Evolutionary conservation across 2,329 filamentous ascomycete genomes (phyloP), one percentile per base, ranked within the genome.

Genomic region (Myriosclerotinia curreyana): DNA sequence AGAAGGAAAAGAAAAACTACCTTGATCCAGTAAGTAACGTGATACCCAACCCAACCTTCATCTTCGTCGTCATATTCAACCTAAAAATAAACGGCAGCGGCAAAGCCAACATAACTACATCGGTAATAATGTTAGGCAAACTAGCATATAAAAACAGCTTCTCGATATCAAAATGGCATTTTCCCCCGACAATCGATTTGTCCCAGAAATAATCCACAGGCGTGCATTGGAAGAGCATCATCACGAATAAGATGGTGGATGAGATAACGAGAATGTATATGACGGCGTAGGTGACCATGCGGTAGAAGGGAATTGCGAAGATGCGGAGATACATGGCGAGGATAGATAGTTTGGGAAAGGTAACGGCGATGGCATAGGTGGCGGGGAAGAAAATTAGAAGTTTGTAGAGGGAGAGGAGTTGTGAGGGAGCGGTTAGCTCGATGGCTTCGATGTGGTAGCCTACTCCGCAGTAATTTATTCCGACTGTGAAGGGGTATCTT

Each of bases 121-220:
- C 77, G 9, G 74, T 76, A n/a, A 75, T 50, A 56, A 79, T 77
- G 58, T 78, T 79, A 5, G 78, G 77, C 0, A 80, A 73, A 5
- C 75, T 75, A 49, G 68, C 80, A 80, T n/a, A 76, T 77, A 56
- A 81, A 75, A 58, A 80, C 79, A 3, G 72, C 75, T 3, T 66
- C 73, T 67, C 62, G 14, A 66, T 46, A 60, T 64, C 31, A 17
- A 64, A 44, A 38, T 59, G 62, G 22, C 65, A 66, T 55, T 65
- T 52, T 38, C 65, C 65, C 3, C 54, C 64, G 20, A 40, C 15
- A 7, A 68, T 61, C 4, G 64, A 44, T 60, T 67, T 68, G 14
- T 69, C 62, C 67, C 67, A 69, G 44, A 63, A 64, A 61, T 64
- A 67, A 31, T 60, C 44, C 8, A 68, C 59, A 9, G 67, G 66